phyloP scores from a whole-genome alignment of 257 asterid species.

The Capsicum pubescens region DNA sequence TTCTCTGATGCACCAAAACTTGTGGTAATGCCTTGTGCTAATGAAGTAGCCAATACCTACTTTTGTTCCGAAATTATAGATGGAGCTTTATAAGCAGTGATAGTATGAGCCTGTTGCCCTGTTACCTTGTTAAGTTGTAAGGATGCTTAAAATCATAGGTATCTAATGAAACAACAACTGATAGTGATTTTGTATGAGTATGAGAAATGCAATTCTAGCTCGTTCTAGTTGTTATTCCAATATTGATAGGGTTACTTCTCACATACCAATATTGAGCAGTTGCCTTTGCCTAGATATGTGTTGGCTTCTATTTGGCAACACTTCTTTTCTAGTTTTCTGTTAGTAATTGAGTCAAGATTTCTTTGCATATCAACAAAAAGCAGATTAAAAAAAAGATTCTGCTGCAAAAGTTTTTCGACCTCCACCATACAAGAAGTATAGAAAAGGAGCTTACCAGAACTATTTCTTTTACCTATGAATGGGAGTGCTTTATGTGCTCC shows the following conservation, averaged over 20 bases:
- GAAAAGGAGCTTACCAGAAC: neutral
- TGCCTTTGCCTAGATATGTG: neutral
- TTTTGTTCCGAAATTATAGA: neutral
- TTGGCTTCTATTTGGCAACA: neutral
- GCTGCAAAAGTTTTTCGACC: neutral
- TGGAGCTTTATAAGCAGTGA: conserved; percentile 20
- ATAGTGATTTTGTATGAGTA: neutral
- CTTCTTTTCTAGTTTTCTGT: conserved; percentile 14
- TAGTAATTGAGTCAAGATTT: neutral
- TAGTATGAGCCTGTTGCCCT: neutral
- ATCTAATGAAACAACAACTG: neutral
- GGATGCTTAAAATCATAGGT: neutral
- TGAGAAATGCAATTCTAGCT: conserved; percentile 1
- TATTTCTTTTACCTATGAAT: neutral
- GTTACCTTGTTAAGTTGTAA: neutral
- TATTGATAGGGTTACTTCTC: neutral
- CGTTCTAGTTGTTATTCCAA: neutral
- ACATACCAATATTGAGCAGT: neutral
- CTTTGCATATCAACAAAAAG: neutral
- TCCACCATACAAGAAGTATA: neutral
- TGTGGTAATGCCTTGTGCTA: neutral
- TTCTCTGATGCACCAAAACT: neutral
- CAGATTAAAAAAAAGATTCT: neutral
- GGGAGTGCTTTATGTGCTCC: conserved; percentile 1
- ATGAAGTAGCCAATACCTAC: conserved; percentile 5